Evolutionary conservation across 2,329 filamentous ascomycete genomes (phyloP).

Genomic region (Dendryphion nanum): DNA sequence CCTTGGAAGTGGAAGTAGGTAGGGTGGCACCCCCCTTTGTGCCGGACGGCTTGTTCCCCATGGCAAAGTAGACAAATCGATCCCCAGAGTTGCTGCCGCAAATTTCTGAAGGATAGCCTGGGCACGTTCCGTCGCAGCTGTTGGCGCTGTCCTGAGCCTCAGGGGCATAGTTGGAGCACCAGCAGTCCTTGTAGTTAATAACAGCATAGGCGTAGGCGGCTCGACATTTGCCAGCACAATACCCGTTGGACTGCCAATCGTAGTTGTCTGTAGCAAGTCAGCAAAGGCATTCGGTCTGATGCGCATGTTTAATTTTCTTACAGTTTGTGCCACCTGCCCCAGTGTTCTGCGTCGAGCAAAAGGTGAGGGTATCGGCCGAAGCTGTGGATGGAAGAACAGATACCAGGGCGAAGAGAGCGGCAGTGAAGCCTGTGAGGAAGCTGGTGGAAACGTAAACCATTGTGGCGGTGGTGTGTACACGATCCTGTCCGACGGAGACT

Average conservation of each 20-base stretch:
- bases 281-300: no score
- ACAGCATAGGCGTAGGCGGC: constrained; percentile 64
- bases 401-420: neutral
- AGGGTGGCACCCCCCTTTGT: constrained; percentile 47
- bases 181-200: constrained; percentile 64
- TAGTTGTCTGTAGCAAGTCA: neutral
- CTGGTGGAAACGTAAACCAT: neutral
- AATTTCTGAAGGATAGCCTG: constrained; percentile 64
- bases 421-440: neutral
- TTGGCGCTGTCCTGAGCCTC: constrained; percentile 33
- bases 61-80: constrained; percentile 64
- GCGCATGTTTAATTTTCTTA: no score
- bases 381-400: neutral
- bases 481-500: no score
- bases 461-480: no score
- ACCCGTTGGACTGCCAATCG: constrained; percentile 63
- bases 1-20: constrained; percentile 22
- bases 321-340: no score
- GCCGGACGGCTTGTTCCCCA: constrained; percentile 53
- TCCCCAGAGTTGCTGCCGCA: constrained; percentile 59
- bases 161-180: constrained; percentile 72
- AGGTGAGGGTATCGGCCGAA: neutral
- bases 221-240: constrained; percentile 62
- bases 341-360: constrained; percentile 23
- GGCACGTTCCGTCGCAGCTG: constrained; percentile 61